Evolutionary conservation across 2,329 filamentous ascomycete species (phyloP).

Genomic region (Diaporthe batatas): DNA sequence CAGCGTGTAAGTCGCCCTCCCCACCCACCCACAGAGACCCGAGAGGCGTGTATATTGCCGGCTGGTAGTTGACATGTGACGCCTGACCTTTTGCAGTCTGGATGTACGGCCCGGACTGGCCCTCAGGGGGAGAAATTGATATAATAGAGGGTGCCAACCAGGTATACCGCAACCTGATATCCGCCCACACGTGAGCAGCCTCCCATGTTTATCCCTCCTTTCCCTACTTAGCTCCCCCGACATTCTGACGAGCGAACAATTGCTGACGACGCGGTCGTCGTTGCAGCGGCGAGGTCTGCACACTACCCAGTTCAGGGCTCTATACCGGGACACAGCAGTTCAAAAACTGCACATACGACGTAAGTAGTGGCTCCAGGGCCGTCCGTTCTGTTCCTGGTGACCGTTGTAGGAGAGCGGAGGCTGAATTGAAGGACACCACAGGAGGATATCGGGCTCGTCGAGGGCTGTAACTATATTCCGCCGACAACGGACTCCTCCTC

Average conservation of each 20-base stretch:
- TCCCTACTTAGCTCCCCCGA: no score
- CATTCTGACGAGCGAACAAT: neutral
- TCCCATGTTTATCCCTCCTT: neutral
- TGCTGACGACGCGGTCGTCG: neutral
- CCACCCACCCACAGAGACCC: neutral
- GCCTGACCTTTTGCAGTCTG: conserved; percentile 52
- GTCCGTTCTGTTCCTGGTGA: neutral
- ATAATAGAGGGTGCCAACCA: conserved; percentile 79
- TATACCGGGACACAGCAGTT: conserved; percentile 49
- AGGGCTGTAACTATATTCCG: conserved; percentile 60
- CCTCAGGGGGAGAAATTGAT: conserved; percentile 74
- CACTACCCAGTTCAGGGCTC: conserved; percentile 4
- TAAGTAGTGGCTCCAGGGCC: neutral
- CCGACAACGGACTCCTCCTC: conserved; percentile 57
- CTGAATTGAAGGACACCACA: neutral
- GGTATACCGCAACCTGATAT: conserved; percentile 70
- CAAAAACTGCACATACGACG: conserved; percentile 56
- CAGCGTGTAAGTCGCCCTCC: conserved; percentile 44
- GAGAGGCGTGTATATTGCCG: neutral
- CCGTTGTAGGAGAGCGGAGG: no score
- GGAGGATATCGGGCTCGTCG: conserved; percentile 41
- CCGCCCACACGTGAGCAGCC: conserved; percentile 68
- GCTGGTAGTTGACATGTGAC: neutral
- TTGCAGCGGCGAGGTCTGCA: conserved; percentile 33
- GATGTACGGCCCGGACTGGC: conserved; percentile 71